Conservation (phyloP, 805 yeast species). For the Saccharomycopsis babjevae region DNA sequence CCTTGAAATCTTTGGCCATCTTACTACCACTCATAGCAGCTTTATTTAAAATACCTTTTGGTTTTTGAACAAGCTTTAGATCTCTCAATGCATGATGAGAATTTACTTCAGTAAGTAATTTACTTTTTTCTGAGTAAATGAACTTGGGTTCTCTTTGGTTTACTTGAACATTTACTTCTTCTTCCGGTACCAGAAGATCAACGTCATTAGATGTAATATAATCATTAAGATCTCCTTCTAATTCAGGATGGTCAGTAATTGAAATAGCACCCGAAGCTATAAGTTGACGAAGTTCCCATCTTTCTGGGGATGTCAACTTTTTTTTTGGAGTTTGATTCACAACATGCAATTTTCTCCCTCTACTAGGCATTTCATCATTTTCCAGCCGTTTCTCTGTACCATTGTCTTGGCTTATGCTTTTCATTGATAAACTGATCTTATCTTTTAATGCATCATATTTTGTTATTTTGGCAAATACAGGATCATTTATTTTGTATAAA, state of each 20-base stretch:
- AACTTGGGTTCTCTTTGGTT: slow-evolving; percentile 63
- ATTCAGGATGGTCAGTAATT: slow-evolving; percentile 59
- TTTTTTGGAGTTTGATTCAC: slow-evolving; percentile 22
- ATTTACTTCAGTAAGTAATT: slow-evolving; percentile 23
- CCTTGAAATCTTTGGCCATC: slow-evolving; percentile 54
- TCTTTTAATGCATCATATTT: slow-evolving; percentile 34
- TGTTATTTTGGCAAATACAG: slow-evolving; percentile 53
- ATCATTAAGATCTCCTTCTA: slow-evolving; percentile 30
- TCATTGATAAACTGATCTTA: slow-evolving; percentile 52
- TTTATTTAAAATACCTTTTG: slow-evolving; percentile 69
- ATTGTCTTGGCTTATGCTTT: slow-evolving; percentile 58
- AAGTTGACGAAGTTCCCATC: slow-evolving; percentile 83
- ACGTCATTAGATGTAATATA: slow-evolving; percentile 21
- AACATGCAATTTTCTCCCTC: slow-evolving; percentile 16
- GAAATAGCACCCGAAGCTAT: slow-evolving; percentile 69
- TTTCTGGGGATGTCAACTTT: slow-evolving; percentile 71
- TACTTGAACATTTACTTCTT: slow-evolving; percentile 63
- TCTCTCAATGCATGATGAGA: slow-evolving; percentile 29
- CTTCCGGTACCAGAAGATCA: slow-evolving; percentile 25
- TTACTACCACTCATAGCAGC: slow-evolving; percentile 70
- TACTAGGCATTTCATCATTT: slow-evolving; percentile 15
- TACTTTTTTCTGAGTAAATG: slow-evolving; percentile 24
- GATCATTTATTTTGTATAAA: slow-evolving; percentile 43
- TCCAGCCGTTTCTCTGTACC: slow-evolving; percentile 32
- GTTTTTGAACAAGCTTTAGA: slow-evolving; percentile 51